phyloP scores from a whole-genome alignment of 441 rosid species.

The Breynia disticha region DNA sequence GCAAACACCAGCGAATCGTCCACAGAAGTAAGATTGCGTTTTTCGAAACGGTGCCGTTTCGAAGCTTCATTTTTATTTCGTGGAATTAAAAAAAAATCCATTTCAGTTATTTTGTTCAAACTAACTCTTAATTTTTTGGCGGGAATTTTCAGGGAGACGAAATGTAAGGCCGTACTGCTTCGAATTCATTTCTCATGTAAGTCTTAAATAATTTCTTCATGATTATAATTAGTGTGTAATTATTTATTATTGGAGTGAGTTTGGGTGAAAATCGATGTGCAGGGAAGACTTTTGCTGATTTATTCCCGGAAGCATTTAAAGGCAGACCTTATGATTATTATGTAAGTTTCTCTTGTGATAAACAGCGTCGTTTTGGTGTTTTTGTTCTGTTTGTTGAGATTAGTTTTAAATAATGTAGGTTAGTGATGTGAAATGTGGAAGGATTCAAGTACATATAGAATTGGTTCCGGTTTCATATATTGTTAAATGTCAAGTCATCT shows the following conservation, averaged over 20 bases:
- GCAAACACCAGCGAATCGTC: slow-evolving; percentile 57
- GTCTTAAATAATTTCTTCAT: slow-evolving; percentile 3
- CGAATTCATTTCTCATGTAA: slow-evolving; percentile 83
- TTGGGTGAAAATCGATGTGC: slow-evolving; percentile 92
- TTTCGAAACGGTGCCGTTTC: slow-evolving; percentile 43
- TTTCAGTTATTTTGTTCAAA: too few species aligned
- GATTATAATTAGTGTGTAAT: background rate
- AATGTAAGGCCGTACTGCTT: slow-evolving; percentile 78
- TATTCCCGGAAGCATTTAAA: slow-evolving; percentile 76
- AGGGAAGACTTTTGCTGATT: slow-evolving; percentile 79
- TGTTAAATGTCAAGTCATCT: slow-evolving; percentile 59
- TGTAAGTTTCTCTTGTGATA: slow-evolving; percentile 23
- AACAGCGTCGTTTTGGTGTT: background rate
- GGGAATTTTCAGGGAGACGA: slow-evolving; percentile 57
- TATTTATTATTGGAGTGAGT: background rate
- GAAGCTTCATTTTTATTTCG: too few species aligned
- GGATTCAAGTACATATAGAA: slow-evolving; percentile 77
- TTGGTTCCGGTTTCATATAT: slow-evolving; percentile 63
- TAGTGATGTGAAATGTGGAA: slow-evolving; percentile 71
- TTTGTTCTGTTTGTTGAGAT: background rate
- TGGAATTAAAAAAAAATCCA: too few species aligned
- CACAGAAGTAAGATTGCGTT: slow-evolving; percentile 56
- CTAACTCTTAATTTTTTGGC: slow-evolving; percentile 7
- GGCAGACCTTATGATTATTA: slow-evolving; percentile 81
- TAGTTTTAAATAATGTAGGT: slow-evolving; percentile 31